phyloP scores from a whole-genome alignment of 805 yeast genomes.

The Spathaspora hagerdaliae region DNA sequence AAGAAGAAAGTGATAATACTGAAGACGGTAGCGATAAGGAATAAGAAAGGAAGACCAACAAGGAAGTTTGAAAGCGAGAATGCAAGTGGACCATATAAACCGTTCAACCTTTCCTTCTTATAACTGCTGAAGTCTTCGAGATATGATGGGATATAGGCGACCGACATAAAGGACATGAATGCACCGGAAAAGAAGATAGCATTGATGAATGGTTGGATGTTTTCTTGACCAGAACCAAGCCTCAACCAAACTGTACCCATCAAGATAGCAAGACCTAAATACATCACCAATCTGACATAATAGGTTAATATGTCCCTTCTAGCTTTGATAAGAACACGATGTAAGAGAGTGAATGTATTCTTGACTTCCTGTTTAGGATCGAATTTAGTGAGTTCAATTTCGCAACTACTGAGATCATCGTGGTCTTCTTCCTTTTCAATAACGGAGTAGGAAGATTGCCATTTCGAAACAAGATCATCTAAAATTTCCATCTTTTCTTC shows the following conservation, averaged over 20 bases:
- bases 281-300: slow-evolving; percentile 34
- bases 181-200: slow-evolving; percentile 43
- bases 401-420: neutral
- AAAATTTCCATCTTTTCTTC: neutral
- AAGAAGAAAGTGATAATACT: slow-evolving; percentile 31
- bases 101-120: slow-evolving; percentile 30
- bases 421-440: neutral
- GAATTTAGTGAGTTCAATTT: slow-evolving; percentile 1
- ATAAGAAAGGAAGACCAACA: slow-evolving; percentile 34
- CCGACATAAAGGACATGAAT: slow-evolving; percentile 43
- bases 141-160: slow-evolving; percentile 38
- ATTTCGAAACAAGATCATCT: slow-evolving; percentile 2
- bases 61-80: slow-evolving; percentile 31
- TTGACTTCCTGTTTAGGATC: slow-evolving; percentile 3
- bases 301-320: slow-evolving; percentile 33
- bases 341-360: slow-evolving; percentile 16
- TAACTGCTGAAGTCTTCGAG: slow-evolving; percentile 29
- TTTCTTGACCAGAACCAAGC: slow-evolving; percentile 23
- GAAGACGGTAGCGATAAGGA: slow-evolving; percentile 26
- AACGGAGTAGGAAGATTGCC: neutral
- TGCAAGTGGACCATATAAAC: slow-evolving; percentile 34
- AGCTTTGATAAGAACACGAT: slow-evolving; percentile 27
- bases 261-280: slow-evolving; percentile 34
- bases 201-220: slow-evolving; percentile 30
- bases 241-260: slow-evolving; percentile 34